phyloP scores from a whole-genome alignment of 140 eudicot genomes.

The Stevia rebaudiana region DNA sequence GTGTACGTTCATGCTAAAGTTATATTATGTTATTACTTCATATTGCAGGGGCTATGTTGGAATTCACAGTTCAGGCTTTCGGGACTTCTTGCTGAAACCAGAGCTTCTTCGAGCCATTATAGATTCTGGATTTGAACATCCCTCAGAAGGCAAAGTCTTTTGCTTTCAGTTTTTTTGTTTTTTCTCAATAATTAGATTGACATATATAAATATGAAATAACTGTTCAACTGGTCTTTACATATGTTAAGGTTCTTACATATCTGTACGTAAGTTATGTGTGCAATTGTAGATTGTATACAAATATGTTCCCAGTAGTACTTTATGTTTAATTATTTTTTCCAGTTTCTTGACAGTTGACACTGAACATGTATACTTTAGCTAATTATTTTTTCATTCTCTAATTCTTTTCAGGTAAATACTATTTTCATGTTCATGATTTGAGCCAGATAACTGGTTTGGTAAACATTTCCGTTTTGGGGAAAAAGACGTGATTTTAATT shows the following conservation, averaged over 20 bases:
- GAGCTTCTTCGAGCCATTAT: conserved; percentile 85
- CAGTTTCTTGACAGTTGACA: neutral
- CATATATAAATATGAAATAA: neutral
- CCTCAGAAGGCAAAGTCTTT: conserved; percentile 80
- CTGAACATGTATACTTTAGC: neutral
- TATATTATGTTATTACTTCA: neutral
- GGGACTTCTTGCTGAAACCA: conserved; percentile 93
- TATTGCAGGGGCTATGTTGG: conserved; percentile 84
- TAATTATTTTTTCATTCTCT: neutral
- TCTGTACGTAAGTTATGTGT: neutral
- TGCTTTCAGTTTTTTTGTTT: neutral
- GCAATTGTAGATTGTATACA: neutral
- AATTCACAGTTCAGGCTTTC: conserved; percentile 91
- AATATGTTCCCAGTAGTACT: neutral
- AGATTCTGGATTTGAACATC: conserved; percentile 95
- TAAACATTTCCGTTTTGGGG: conserved; percentile 41
- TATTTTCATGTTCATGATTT: conserved; percentile 43
- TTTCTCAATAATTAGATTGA: neutral
- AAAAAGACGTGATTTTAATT: conserved; percentile 35
- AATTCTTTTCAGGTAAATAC: conserved; percentile 58
- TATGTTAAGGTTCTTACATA: neutral
- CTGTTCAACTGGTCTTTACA: neutral
- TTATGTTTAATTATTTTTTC: neutral
- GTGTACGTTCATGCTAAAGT: neutral
- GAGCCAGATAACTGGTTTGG: conserved; percentile 53